Base-by-base conservation (phyloP, 2,329 filamentous ascomycete genomes). In the Claviceps citrina region DNA sequence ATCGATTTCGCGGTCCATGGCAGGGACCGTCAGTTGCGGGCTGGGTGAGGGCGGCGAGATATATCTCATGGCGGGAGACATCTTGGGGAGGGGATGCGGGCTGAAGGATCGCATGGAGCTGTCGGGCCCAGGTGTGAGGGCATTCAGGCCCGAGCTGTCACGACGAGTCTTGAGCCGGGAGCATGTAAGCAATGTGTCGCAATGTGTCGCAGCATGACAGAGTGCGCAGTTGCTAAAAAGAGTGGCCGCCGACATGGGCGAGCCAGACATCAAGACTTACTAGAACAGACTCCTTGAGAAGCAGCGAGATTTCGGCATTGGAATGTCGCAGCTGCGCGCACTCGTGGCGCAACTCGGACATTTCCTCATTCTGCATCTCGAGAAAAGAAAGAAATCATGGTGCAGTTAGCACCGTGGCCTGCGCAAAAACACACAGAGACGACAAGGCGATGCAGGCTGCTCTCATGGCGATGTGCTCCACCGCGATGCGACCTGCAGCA, bases 281-380 rank as follows among this genome's bases (percentile, higher is more conserved):
- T 39, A 45, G n/a, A 32, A 46, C 33, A 26, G 41, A 48, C 24
- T 51, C 48, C 40, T 43, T 43, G 18, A 52, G 46, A 33, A 52
- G 43, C 26, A 41, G 43, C 40, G 48, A 43, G 42, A 52, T 50
- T 36, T 44, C 47, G 7, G 33, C 42, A 39, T 52, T 52, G 25
- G 46, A 49, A 24, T 45, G 39, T 28, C 50, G 50, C n/a, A 52
- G 44, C 24, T 49, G 46, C 16, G 46, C 26, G 43, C 47, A 51
- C 40, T 52, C 49, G 7, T 31, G 41, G 27, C 50, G 50, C 38
- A 52, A 39, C 39, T 50, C 49, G 5, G 40, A 33, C 43, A 52
- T 43, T 35, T 52, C 50, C 30, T 46, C 36, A 28, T 48, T 51
- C 50, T 52, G 38, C 8, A 5, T 16, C 18, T 31, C 6, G n/a